Percentiles rank a stretch among this genome's conserved stretches.
Evolutionary conservation across 495 filamentous ascomycete genomes (phyloP).

Genomic region (Penicillium parvum): DNA sequence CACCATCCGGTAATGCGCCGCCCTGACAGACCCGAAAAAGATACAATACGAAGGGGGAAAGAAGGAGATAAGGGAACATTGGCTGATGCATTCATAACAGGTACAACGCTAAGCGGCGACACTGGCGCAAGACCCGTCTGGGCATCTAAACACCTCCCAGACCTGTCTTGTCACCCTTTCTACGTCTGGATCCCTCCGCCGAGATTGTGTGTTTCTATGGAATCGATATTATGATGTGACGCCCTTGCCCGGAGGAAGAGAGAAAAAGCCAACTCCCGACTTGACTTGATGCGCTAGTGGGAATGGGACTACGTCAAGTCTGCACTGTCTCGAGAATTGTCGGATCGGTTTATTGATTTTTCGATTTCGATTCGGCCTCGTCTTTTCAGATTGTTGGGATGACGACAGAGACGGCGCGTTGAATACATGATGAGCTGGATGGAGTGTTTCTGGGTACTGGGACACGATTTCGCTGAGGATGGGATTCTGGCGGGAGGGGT

Average conservation of each 20-base stretch:
- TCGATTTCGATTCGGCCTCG: too few species aligned
- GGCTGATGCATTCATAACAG: too few species aligned
- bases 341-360: too few species aligned
- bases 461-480: slow-evolving; percentile 4
- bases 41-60: too few species aligned
- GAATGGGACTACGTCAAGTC: too few species aligned
- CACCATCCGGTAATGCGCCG: slow-evolving; percentile 84
- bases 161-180: slow-evolving; percentile 6
- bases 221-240: slow-evolving; percentile 15
- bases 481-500: slow-evolving; percentile 18
- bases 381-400: too few species aligned
- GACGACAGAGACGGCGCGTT: neutral
- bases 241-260: slow-evolving; percentile 10
- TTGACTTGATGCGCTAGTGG: neutral
- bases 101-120: slow-evolving; percentile 99
- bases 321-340: too few species aligned
- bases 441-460: neutral
- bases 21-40: slow-evolving; percentile 7
- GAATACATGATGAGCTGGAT: slow-evolving; percentile 2
- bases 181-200: slow-evolving; percentile 11
- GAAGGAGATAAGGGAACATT: too few species aligned
- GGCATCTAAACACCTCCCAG: slow-evolving; percentile 67
- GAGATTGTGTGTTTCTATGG: slow-evolving; percentile 22
- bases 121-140: slow-evolving; percentile 99
- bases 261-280: neutral